phyloP scores from a whole-genome alignment of 768 basidiomycete genomes.

The Lanmaoa rubissima region DNA sequence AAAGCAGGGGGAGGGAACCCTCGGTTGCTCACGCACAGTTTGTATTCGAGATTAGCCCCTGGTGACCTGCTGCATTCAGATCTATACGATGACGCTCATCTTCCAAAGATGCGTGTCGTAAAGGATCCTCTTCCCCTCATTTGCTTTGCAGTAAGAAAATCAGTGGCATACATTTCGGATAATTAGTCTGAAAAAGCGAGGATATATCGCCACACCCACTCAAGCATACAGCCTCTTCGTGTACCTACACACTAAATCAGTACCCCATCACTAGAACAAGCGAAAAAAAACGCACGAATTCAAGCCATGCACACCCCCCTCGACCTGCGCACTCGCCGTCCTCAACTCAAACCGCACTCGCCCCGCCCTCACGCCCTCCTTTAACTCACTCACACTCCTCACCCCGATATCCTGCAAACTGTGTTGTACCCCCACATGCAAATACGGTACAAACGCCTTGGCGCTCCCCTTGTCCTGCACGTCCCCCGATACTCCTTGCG shows the following conservation, averaged over 20 bases:
- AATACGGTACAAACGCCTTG: conserved; percentile 86
- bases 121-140: background rate
- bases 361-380: conserved; percentile 61
- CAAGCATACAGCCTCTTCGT: conserved; percentile 56
- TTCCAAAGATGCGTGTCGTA: too few relatives aligned
- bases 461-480: conserved; percentile 97
- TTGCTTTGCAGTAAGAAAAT: background rate
- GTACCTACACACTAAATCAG: conserved; percentile 38
- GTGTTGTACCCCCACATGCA: conserved; percentile 83
- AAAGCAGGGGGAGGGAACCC: too few relatives aligned
- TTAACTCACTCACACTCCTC: conserved; percentile 61
- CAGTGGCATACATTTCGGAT: background rate
- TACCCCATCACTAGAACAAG: background rate
- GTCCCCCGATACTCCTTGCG: conserved; percentile 94
- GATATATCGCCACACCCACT: background rate
- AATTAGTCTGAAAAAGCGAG: too few relatives aligned
- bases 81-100: too few relatives aligned
- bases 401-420: conserved; percentile 94
- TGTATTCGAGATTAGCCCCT: too few relatives aligned
- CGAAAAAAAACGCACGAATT: conserved; percentile 69
- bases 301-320: conserved; percentile 93
- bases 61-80: too few relatives aligned
- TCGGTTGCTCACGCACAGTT: too few relatives aligned
- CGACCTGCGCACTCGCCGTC: conserved; percentile 92
- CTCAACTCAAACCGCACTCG: conserved; percentile 86